phyloP scores from a whole-genome alignment of 768 basidiomycete species.

The Stropharia rugosoannulata region DNA sequence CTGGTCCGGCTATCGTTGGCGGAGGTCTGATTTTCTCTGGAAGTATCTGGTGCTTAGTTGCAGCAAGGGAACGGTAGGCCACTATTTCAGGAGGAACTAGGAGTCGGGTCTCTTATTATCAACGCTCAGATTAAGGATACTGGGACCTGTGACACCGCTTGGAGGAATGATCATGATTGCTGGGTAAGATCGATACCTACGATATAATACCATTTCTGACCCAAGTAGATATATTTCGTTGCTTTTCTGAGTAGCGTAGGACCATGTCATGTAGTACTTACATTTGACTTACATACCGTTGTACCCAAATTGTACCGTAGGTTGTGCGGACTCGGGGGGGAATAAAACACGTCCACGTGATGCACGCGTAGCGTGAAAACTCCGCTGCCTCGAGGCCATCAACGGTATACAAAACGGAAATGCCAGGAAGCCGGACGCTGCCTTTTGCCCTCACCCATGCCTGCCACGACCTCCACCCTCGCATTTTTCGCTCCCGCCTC shows the following conservation, averaged over 20 bases:
- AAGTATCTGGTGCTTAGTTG: constrained; percentile 54
- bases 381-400: constrained; percentile 33
- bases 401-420: constrained; percentile 26
- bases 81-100: constrained; percentile 7
- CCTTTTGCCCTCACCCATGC: constrained; percentile 18
- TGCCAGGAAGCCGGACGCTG: constrained; percentile 3
- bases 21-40: constrained; percentile 64
- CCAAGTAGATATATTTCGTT: constrained; percentile 51
- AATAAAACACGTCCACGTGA: constrained; percentile 30
- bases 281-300: too few species aligned
- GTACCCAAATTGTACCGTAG: too few species aligned
- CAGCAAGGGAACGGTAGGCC: constrained; percentile 43
- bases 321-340: not conserved
- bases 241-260: constrained; percentile 43
- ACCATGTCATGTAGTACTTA: not conserved
- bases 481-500: constrained; percentile 65
- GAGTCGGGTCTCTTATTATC: not conserved
- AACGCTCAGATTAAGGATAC: constrained; percentile 35
- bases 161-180: constrained; percentile 66
- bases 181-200: constrained; percentile 44
- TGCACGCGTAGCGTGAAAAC: constrained; percentile 38
- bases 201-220: not conserved
- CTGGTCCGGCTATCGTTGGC: constrained; percentile 62
- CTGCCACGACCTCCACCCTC: constrained; percentile 36
- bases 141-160: constrained; percentile 69